Base-by-base conservation (phyloP, 179 eudicot genomes). In the Camellia oleifera region DNA sequence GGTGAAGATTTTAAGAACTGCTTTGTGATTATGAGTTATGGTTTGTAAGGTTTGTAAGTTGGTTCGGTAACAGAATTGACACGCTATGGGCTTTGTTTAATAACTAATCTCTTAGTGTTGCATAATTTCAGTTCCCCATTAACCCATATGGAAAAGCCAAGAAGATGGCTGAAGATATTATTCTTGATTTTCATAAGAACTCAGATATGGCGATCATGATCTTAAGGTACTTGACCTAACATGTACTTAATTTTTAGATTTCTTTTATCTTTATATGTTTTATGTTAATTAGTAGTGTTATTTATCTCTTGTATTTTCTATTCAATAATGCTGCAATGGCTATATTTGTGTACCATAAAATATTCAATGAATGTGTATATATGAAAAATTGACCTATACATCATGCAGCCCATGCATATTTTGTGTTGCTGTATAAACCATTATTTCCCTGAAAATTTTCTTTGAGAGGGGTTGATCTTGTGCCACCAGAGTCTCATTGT, bases 101-200 rank as follows among this genome's bases (percentile, higher is more conserved):
- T 79, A 44, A 23, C n/a, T 56, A 32, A 32, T 32, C 40, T 32
- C 40, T 75, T 74, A 7, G 53, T 80, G 65, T 83, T 82, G 77
- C 60, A 52, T 73, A 53, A 46, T 9, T 78, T 80, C 90, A 94
- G 97, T 67, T 81, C 82, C 98, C 98, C 18, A 94, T 94, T 67
- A 94, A 94, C 82, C 98, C 98, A 40, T 94, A 94, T 81, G 98
- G 98, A 81, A 94, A 94, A 86, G 97, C 97, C 40, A 93, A 94
- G 92, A 94, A 93, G 84, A 94, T 94, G 98, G 88, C 98, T 1
- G 98, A 94, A 83, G 98, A 94, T 84, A 89, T 94, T 23, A 94
- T 94, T 77, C 85, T 94, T 83, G 98, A 94, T 84, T 90, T 89
- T 78, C 88, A 92, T 60, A 93, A 87, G 80, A 91, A 87, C 20